Base-by-base conservation (phyloP, 2,329 filamentous ascomycete genomes). In the Neonectria punicea region DNA sequence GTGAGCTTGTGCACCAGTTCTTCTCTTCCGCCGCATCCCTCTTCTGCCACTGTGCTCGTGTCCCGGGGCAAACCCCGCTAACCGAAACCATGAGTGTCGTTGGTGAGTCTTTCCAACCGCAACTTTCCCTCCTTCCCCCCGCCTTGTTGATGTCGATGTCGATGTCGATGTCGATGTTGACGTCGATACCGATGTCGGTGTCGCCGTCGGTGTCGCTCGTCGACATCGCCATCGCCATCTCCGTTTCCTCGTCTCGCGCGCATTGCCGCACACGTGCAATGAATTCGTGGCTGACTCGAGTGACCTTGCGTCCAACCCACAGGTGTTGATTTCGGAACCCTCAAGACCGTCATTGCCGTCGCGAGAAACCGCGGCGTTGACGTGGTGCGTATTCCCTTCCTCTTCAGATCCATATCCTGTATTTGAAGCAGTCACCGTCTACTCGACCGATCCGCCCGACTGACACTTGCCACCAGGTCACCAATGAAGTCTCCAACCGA, bases 401-500 rank as follows among this genome's bases (percentile, higher is more conserved):
- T 47, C 61, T 53, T 56, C 14, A 4, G 14, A 39, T 18, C n/a
- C 43, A 4, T 28, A 28, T 30, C 32, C 46, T 36, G 6, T 16
- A 8, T n/a, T 49, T 18, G 20, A 14, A 39, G 50, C 18, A 59
- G 43, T 14, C 18, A 39, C 13, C 32, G 28, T 43, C 36, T 46
- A 32, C 44, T 11, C n/a, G n/a, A 43, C 43, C 25, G 16, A 41
- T 8, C 13, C 28, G 9, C 4, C 16, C 43, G 55, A 50, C 51
- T 63, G 36, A 63, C 34, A 14, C 36, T 64, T 16, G 61, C 44
- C 30, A 20, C 63, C 77, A 97, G 94, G 97, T 99, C 80, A 92
- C 93, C 85, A 99, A 99, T 87, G 96, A 99, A 84, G 96, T 98
- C 76, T 99, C 96, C 73, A 98, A 99, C 88, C 92, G 96, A 83